Base-by-base conservation (phyloP, 164 flowering plant species). In the Tetrastigma voinierianum region DNA sequence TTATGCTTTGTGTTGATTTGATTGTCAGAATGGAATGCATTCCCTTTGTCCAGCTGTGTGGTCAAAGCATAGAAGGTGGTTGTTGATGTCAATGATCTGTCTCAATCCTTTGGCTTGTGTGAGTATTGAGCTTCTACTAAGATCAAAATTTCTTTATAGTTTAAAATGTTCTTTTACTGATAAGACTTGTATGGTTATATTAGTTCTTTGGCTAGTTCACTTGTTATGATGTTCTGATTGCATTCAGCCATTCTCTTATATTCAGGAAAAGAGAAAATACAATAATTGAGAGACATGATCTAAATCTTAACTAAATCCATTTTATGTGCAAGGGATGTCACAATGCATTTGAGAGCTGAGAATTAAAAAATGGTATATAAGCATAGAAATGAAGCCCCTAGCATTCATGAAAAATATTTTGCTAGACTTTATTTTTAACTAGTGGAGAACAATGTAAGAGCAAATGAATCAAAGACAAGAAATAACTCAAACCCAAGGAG, bases 1-100 rank as follows among this genome's bases (percentile, higher is more conserved):
- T 47, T 32, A 19, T 46, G 57, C 57, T 13, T 11, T 23, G 10
- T 61, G n/a, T 7, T 64, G 7, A 18, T 54, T 65, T 66, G 43
- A 12, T 77, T 70, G 11, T 67, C 87, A 95, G 98, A 90, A 89
- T 75, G 96, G 97, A 62, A 75, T 91, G 83, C 98, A 95, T 78
- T 95, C 98, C 21, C 87, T 95, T 60, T 95, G 98, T 73, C 98
- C 98, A 64, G 96, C 98, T 20, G 78, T 91, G 53, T 95, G 98
- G 98, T 89, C 98, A 55, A 95, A 90, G 82, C 98, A 95, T 68
- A 81, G 98, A 67, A 85, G 97, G 77, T 95, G 97, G 97, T 78
- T 92, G 65, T 62, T 95, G 76, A 95, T 95, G 99, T 90, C 97
- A 70, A 95, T 95, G 99, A 82, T 95, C 67, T 89, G 97, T 74